Conservation (phyloP, 169 alveolate species). For the Eimeria zaria region DNA sequence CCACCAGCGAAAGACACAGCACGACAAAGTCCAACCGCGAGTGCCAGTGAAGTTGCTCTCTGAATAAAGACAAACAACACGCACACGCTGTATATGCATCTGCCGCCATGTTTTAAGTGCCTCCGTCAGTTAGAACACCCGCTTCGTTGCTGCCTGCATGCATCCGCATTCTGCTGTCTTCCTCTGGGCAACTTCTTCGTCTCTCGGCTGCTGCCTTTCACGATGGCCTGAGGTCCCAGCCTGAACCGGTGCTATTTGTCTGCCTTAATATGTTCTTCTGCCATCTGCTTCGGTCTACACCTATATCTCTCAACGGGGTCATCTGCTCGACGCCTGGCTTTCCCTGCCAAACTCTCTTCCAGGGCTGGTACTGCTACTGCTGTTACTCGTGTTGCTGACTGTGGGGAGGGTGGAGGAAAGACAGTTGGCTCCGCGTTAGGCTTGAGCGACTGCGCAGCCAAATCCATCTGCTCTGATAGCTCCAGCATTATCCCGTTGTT, state of each 20-base stretch:
- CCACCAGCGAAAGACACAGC: slow-evolving; percentile 20
- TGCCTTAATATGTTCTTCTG: not conserved
- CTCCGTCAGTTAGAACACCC: not conserved
- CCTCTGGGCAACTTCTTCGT: not conserved
- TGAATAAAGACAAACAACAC: not conserved
- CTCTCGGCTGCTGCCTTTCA: not conserved
- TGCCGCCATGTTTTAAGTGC: not conserved
- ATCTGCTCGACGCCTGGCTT: not conserved
- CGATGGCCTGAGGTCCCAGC: not conserved
- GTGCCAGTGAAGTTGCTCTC: slow-evolving; percentile 32
- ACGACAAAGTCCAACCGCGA: not conserved
- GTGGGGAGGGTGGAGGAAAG: slow-evolving; percentile 38
- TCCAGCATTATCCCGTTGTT: slow-evolving; percentile 3
- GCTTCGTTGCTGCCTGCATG: not conserved
- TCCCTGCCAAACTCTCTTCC: not conserved
- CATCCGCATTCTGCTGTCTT: not conserved
- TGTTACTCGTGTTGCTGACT: slow-evolving; percentile 31
- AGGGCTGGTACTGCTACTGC: not conserved
- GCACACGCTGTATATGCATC: not conserved
- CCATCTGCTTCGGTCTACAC: not conserved
- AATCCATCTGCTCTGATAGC: not conserved
- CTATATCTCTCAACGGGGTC: not conserved
- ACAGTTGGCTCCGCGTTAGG: slow-evolving; percentile 65
- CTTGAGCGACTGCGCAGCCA: not conserved
- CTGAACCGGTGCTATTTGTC: not conserved